phyloP scores from a whole-genome alignment of 129 eudicot genomes.

The Flaveria brownii region DNA sequence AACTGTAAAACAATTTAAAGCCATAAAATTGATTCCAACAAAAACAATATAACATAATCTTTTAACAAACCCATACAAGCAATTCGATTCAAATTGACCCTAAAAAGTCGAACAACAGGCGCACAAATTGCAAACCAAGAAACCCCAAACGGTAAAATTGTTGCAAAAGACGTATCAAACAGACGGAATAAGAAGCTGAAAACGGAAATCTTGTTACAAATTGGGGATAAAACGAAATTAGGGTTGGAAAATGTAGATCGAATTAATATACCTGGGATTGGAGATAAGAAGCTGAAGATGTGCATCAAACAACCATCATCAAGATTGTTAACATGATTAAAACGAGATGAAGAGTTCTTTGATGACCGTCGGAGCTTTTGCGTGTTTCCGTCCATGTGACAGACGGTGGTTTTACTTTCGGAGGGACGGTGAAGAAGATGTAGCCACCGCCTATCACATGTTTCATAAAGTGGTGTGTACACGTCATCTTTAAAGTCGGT shows the following conservation, averaged over 20 bases:
- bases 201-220: no score
- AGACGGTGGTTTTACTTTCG: background rate
- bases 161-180: slow-evolving; percentile 7
- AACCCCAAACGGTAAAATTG: background rate
- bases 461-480: background rate
- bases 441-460: slow-evolving; percentile 32
- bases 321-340: slow-evolving; percentile 52
- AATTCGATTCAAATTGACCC: no score
- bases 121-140: background rate
- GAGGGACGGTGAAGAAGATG: slow-evolving; percentile 19
- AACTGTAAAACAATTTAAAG: background rate
- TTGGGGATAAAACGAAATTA: slow-evolving; percentile 9
- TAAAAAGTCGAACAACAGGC: background rate
- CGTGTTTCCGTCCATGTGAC: slow-evolving; percentile 29
- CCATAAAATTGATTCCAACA: background rate
- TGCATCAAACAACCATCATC: slow-evolving; percentile 98
- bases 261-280: slow-evolving; percentile 70
- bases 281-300: slow-evolving; percentile 87
- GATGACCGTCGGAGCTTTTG: slow-evolving; percentile 23
- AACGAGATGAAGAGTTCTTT: background rate
- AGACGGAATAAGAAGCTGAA: no score
- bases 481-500: no score
- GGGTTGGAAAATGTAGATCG: slow-evolving; percentile 1
- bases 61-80: background rate
- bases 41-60: background rate